Evolutionary conservation across 2,329 filamentous ascomycete species (phyloP).

Genomic region (Fusarium zealandicum): DNA sequence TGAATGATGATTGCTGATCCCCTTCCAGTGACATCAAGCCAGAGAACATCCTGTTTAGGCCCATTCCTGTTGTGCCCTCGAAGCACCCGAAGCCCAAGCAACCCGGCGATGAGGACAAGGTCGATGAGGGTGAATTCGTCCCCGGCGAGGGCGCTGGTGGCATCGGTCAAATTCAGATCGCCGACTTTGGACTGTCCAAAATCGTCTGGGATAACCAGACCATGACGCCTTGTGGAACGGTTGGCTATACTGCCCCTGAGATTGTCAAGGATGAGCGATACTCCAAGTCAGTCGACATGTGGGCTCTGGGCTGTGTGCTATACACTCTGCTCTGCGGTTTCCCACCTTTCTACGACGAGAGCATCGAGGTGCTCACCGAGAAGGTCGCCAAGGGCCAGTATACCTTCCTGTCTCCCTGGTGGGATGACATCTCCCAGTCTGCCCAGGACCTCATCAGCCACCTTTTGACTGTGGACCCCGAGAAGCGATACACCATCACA

Average conservation of each 20-base stretch:
- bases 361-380: conserved; percentile 94
- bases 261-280: conserved; percentile 99
- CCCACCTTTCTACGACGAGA: conserved; percentile 98
- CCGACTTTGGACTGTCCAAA: conserved; percentile 96
- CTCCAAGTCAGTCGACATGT: conserved; percentile 99
- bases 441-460: conserved; percentile 95
- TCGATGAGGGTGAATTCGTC: conserved; percentile 93
- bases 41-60: conserved; percentile 94
- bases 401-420: conserved; percentile 98
- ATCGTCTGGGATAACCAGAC: conserved; percentile 98
- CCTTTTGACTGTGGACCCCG: conserved; percentile 90
- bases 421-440: conserved; percentile 96
- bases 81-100: conserved; percentile 81
- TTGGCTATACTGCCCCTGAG: conserved; percentile 96
- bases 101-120: conserved; percentile 95
- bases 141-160: conserved; percentile 83
- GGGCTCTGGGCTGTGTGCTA: conserved; percentile 94
- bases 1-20: conserved; percentile 30
- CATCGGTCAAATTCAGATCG: conserved; percentile 95
- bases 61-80: conserved; percentile 80
- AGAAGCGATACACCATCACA: conserved; percentile 91
- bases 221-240: conserved; percentile 98
- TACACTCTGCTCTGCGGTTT: conserved; percentile 98
- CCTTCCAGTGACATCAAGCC: conserved; percentile 89
- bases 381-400: conserved; percentile 97